Evolutionary conservation across 306 rosid genomes (phyloP).

Genomic region (Pueraria montana): DNA sequence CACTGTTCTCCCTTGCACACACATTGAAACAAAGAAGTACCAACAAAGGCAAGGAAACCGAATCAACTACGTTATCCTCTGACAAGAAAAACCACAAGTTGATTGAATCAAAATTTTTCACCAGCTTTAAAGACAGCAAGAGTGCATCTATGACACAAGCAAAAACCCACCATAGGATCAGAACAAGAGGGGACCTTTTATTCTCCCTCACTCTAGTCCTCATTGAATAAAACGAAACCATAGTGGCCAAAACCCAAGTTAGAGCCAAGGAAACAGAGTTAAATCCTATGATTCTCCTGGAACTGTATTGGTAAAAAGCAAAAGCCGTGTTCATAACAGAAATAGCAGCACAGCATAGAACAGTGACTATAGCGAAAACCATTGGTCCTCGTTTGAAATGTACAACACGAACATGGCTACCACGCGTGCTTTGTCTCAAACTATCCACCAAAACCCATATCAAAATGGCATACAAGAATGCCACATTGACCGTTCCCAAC

Average conservation of each 20-base stretch:
- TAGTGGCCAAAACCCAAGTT: slow-evolving; percentile 74
- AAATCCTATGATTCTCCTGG: slow-evolving; percentile 35
- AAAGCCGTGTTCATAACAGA: slow-evolving; percentile 59
- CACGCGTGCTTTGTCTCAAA: slow-evolving; percentile 51
- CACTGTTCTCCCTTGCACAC: slow-evolving; percentile 50
- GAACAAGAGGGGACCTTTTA: slow-evolving; percentile 67
- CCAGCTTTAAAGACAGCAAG: slow-evolving; percentile 49
- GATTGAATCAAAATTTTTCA: slow-evolving; percentile 42
- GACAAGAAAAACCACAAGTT: slow-evolving; percentile 58
- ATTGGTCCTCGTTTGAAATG: slow-evolving; percentile 32
- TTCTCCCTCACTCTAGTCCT: slow-evolving; percentile 38
- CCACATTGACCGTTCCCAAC: slow-evolving; percentile 55
- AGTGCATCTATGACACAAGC: slow-evolving; percentile 45
- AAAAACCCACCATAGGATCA: slow-evolving; percentile 76
- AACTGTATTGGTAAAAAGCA: slow-evolving; percentile 53
- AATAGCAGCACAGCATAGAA: slow-evolving; percentile 51
- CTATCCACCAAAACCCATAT: slow-evolving; percentile 67
- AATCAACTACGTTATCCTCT: slow-evolving; percentile 57
- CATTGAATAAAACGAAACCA: slow-evolving; percentile 56
- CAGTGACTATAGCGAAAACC: slow-evolving; percentile 43
- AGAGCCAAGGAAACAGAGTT: slow-evolving; percentile 52
- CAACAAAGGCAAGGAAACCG: slow-evolving; percentile 66
- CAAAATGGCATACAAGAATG: slow-evolving; percentile 61
- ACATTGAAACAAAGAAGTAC: slow-evolving; percentile 58
- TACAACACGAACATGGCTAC: neutral